Conservation (phyloP, 371 early-diverging fungal genomes). For the Haplosporangium sp. region DNA sequence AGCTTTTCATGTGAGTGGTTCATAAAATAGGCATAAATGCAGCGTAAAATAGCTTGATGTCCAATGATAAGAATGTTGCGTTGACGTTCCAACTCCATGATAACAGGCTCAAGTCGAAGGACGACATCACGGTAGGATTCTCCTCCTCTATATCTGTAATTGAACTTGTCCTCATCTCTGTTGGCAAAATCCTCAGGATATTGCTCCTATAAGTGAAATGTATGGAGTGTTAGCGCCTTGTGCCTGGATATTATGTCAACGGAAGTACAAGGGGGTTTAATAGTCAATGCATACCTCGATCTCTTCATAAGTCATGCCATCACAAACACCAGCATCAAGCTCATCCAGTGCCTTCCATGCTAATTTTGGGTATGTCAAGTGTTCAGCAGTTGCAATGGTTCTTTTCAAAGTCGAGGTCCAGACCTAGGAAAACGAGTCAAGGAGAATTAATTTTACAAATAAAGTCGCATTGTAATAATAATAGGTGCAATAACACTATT, state of each 20-base stretch:
- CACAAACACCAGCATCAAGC: conserved; percentile 96
- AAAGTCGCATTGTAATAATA: neutral
- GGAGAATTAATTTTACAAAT: neutral
- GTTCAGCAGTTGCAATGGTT: conserved; percentile 88
- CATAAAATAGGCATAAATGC: conserved; percentile 95
- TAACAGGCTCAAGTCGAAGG: conserved; percentile 90
- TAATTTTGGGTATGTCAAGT: conserved; percentile 87
- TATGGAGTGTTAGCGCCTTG: neutral
- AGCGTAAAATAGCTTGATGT: conserved; percentile 94
- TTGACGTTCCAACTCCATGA: conserved; percentile 98
- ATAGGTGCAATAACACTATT: neutral
- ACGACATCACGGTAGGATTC: conserved; percentile 95
- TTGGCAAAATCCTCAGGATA: conserved; percentile 90
- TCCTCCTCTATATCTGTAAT: conserved; percentile 94
- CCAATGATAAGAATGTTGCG: conserved; percentile 95
- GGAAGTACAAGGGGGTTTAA: neutral
- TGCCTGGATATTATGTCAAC: neutral
- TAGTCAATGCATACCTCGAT: conserved; percentile 73
- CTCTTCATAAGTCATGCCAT: conserved; percentile 98
- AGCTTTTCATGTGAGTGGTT: conserved; percentile 91
- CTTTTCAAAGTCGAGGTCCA: conserved; percentile 97
- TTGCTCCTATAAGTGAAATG: conserved; percentile 58
- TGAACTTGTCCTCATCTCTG: conserved; percentile 96
- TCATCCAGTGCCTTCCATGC: conserved; percentile 98
- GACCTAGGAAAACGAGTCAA: conserved; percentile 56